phyloP scores from a whole-genome alignment of 1,284 basidiomycete genomes.

The Neotropicomus parvogracilis region DNA sequence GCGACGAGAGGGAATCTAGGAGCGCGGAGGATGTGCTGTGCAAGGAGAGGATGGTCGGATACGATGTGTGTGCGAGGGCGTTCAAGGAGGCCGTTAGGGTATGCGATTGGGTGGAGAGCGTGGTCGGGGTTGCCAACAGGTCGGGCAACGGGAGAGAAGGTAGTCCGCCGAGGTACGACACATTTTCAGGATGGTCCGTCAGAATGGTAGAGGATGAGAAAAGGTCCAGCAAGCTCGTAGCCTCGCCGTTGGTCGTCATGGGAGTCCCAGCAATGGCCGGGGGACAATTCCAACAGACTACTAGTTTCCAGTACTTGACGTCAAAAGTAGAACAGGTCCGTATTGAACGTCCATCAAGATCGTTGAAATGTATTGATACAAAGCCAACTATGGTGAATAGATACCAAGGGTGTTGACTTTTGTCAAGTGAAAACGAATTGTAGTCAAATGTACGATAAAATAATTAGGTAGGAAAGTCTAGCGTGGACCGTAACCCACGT shows the following conservation, averaged over 20 bases:
- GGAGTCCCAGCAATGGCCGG: conserved; percentile 1
- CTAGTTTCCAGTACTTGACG: neutral
- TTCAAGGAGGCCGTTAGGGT: conserved; percentile 84
- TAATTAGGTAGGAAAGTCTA: conserved; percentile 3
- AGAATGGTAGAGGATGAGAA: conserved; percentile 21
- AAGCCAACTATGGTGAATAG: conserved; percentile 4
- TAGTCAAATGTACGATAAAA: conserved; percentile 7
- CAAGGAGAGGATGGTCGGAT: conserved; percentile 82
- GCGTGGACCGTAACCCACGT: conserved; percentile 1
- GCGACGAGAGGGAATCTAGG: conserved; percentile 54
- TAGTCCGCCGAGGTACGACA: conserved; percentile 59
- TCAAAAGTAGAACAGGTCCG: neutral
- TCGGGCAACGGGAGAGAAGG: conserved; percentile 62
- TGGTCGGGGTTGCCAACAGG: conserved; percentile 66
- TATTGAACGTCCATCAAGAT: conserved; percentile 4
- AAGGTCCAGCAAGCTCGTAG: conserved; percentile 26
- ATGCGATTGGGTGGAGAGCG: conserved; percentile 75
- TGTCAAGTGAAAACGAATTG: neutral
- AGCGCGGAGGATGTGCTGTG: conserved; percentile 73
- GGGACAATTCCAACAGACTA: neutral
- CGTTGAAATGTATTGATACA: conserved; percentile 16
- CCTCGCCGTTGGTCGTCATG: conserved; percentile 27
- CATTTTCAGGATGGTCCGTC: conserved; percentile 30
- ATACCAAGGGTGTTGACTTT: neutral
- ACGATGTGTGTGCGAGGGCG: conserved; percentile 83